These are phyloP conservation scores for Ambrosia artemisiifolia DNA, from an alignment of 129 eudicot species.

Conservation along the genomic window DNA sequence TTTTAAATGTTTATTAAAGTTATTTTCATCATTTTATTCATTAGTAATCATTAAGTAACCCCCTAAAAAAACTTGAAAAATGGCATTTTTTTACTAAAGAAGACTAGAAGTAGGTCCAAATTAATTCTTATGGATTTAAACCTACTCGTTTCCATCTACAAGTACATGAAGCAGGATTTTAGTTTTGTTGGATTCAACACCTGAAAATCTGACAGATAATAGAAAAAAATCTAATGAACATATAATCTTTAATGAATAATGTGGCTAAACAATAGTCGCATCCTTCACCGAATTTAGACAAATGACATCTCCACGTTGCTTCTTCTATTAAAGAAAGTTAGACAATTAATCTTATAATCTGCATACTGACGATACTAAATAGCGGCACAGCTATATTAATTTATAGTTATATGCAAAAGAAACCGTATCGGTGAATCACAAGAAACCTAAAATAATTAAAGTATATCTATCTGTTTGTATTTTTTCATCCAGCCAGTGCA, in stretches of 20 bases:
- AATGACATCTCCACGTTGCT: background rate
- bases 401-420: background rate
- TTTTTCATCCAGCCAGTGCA: no score
- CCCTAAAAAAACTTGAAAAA: background rate
- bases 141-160: background rate
- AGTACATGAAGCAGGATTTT: background rate
- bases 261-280: background rate
- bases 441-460: background rate
- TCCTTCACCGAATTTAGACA: background rate
- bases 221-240: background rate
- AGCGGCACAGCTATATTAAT: background rate
- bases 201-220: background rate
- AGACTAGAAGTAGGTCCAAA: background rate
- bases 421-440: background rate
- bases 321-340: background rate
- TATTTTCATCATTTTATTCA: background rate
- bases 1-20: background rate
- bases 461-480: background rate
- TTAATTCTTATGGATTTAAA: background rate
- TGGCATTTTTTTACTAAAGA: background rate
- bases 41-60: background rate
- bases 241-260: background rate
- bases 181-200: conserved; percentile 1
- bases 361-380: background rate
- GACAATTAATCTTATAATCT: background rate